phyloP scores from a whole-genome alignment of 257 asterid genomes.

The Linaria vulgaris region DNA sequence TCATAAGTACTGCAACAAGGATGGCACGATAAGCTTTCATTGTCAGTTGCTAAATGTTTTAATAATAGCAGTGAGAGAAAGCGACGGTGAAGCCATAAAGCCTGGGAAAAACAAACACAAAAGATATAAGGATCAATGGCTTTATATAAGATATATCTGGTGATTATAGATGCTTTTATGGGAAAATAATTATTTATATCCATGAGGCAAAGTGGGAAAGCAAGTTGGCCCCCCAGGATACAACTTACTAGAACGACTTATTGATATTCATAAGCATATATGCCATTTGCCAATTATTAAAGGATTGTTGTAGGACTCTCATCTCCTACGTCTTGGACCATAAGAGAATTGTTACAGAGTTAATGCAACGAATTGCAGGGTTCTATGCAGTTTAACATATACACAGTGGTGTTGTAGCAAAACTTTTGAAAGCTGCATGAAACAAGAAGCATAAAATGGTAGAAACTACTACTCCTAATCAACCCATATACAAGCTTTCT shows the following conservation, averaged over 20 bases:
- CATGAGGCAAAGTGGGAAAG: not conserved
- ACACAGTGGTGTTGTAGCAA: too few species aligned
- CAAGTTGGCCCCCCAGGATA: not conserved
- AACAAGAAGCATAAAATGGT: too few species aligned
- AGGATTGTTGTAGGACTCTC: not conserved
- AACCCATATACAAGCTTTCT: too few species aligned
- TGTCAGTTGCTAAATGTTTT: constrained; percentile 40
- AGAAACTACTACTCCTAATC: too few species aligned
- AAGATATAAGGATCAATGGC: constrained; percentile 13
- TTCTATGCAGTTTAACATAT: too few species aligned
- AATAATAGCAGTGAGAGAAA: constrained; percentile 74
- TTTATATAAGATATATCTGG: not conserved
- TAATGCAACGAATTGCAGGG: not conserved
- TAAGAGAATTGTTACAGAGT: not conserved
- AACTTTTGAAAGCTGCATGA: too few species aligned
- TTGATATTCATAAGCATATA: too few species aligned
- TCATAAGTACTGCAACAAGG: constrained; percentile 22
- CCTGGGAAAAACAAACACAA: constrained; percentile 42
- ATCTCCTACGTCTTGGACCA: not conserved
- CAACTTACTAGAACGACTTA: too few species aligned
- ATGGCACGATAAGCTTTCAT: constrained; percentile 16
- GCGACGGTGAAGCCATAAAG: constrained; percentile 97
- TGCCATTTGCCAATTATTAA: not conserved
- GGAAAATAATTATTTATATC: not conserved
- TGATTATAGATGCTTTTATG: not conserved